Evolutionary conservation across 1,284 basidiomycete genomes (phyloP).

Genomic region (Vanrija humicola): DNA sequence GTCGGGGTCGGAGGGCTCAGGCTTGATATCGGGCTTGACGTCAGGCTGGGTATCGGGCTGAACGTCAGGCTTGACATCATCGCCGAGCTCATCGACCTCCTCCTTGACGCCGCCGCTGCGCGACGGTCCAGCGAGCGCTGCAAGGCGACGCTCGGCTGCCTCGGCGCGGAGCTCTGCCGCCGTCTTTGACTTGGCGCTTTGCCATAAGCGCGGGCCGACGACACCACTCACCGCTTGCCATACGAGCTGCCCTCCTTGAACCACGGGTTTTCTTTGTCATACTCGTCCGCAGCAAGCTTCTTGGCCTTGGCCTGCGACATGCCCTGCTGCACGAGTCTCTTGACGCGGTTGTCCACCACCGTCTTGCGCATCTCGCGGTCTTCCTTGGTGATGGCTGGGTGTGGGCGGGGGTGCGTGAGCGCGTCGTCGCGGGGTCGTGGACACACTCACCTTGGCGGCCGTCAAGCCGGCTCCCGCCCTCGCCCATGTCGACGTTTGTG

Average conservation of each 20-base stretch:
- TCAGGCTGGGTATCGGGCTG: background rate
- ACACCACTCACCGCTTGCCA: slow-evolving; percentile 34
- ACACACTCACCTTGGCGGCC: slow-evolving; percentile 28
- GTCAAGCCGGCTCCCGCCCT: slow-evolving; percentile 32
- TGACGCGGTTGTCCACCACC: slow-evolving; percentile 22
- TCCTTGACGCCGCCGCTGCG: slow-evolving; percentile 1
- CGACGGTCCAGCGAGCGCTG: slow-evolving; percentile 11
- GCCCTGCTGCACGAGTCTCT: slow-evolving; percentile 17
- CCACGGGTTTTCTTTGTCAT: slow-evolving; percentile 37
- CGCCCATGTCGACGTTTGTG: slow-evolving; percentile 41
- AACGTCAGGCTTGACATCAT: background rate
- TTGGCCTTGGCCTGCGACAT: slow-evolving; percentile 27
- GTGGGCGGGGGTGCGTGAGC: no score
- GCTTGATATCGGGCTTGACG: no score
- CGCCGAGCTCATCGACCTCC: background rate
- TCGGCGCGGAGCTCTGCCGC: slow-evolving; percentile 40
- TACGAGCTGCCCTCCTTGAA: slow-evolving; percentile 37
- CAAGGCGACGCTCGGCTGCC: slow-evolving; percentile 37
- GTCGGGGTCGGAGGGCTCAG: background rate
- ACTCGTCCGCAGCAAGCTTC: slow-evolving; percentile 28
- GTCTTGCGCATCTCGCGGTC: slow-evolving; percentile 29
- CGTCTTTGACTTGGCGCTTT: slow-evolving; percentile 42
- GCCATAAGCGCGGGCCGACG: no score
- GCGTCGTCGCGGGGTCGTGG: no score
- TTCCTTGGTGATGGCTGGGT: slow-evolving; percentile 37